Evolutionary conservation across 2,329 filamentous ascomycete species (phyloP).

Genomic region (Arachnomyces sp.): DNA sequence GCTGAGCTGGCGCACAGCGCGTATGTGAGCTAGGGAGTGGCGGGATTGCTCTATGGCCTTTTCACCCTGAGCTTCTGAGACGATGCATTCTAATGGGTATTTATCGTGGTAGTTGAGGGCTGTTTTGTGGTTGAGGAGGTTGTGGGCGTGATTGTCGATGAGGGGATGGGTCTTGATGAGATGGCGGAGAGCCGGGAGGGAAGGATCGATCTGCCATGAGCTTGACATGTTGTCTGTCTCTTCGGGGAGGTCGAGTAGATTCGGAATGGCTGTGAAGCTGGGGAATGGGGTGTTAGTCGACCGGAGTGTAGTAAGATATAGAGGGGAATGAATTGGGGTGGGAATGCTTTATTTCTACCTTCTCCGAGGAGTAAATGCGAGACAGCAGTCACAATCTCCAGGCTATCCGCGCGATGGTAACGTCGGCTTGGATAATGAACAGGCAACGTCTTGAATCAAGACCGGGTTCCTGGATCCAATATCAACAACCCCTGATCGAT

Average conservation of each 20-base stretch:
- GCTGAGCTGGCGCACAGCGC: conserved; percentile 62
- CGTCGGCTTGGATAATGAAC: too few relatives aligned
- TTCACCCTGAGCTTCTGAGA: conserved; percentile 63
- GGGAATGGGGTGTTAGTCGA: too few relatives aligned
- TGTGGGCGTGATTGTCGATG: conserved; percentile 45
- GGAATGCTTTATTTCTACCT: too few relatives aligned
- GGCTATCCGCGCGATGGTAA: too few relatives aligned
- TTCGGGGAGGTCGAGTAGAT: too few relatives aligned
- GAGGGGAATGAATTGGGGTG: too few relatives aligned
- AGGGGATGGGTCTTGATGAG: conserved; percentile 34
- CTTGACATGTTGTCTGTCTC: neutral
- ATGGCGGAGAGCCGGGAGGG: conserved; percentile 24
- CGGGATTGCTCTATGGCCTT: conserved; percentile 54
- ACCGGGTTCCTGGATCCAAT: too few relatives aligned
- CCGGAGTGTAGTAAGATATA: too few relatives aligned
- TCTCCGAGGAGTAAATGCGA: too few relatives aligned
- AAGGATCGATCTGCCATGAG: conserved; percentile 9
- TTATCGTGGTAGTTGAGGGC: conserved; percentile 23
- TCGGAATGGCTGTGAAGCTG: too few relatives aligned
- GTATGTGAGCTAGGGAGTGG: conserved; percentile 60
- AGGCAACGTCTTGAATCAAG: too few relatives aligned
- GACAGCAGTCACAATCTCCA: neutral
- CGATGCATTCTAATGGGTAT: conserved; percentile 54
- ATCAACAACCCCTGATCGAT: too few relatives aligned
- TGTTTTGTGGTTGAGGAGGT: conserved; percentile 29